Evolutionary conservation across 1,284 basidiomycete species (phyloP).

Genomic region (Waitea zeae): DNA sequence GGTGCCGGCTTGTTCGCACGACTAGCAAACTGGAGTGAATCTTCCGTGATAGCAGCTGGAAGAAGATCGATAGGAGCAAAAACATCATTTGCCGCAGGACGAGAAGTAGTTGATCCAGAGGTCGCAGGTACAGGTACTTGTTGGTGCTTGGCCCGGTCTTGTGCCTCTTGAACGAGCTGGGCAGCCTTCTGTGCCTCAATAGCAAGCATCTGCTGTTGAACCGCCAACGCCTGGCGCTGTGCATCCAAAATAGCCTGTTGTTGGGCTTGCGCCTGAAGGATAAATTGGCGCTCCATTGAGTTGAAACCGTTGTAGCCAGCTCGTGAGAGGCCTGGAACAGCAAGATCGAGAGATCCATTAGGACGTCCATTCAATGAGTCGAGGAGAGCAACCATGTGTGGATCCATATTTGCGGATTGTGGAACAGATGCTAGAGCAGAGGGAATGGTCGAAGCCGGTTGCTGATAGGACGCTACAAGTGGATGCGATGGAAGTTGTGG

Average conservation of each 20-base stretch:
- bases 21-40: too few relatives aligned
- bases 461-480: neutral
- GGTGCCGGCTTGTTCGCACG: too few relatives aligned
- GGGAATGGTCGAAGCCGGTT: neutral
- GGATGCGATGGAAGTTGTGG: neutral
- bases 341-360: conserved; percentile 7
- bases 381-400: neutral
- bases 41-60: too few relatives aligned
- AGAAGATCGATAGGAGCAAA: too few relatives aligned
- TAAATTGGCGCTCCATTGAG: conserved; percentile 44
- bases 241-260: conserved; percentile 7
- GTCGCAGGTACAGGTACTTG: too few relatives aligned
- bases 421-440: too few relatives aligned
- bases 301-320: conserved; percentile 34
- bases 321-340: conserved; percentile 8
- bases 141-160: neutral
- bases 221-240: neutral
- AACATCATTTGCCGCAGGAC: too few relatives aligned
- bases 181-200: neutral
- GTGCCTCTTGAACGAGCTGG: neutral
- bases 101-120: too few relatives aligned
- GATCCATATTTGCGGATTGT: too few relatives aligned
- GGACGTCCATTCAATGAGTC: conserved; percentile 6
- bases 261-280: conserved; percentile 37
- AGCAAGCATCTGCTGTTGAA: neutral